phyloP scores from a whole-genome alignment of 2,329 filamentous ascomycete genomes.

The Myriangium duriaei region DNA sequence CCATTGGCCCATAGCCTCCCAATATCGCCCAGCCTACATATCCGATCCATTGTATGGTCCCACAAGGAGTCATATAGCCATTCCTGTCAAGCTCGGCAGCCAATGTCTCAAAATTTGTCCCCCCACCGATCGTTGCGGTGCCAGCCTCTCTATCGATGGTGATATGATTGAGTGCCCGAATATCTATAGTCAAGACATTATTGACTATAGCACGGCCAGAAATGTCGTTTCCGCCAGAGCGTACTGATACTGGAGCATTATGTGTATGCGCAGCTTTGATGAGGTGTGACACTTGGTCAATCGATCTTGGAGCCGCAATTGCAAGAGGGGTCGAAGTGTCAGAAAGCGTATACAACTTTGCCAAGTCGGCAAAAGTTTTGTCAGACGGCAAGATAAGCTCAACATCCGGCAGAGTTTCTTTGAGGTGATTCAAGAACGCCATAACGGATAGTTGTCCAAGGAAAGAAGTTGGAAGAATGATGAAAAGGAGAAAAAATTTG shows the following conservation, averaged over 20 bases:
- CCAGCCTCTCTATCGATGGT: neutral
- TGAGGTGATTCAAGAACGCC: too few species aligned
- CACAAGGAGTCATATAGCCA: neutral
- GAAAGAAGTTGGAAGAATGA: too few species aligned
- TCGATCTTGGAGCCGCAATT: neutral
- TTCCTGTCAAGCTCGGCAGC: neutral
- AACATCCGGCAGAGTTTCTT: too few species aligned
- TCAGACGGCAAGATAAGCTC: too few species aligned
- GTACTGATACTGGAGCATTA: neutral
- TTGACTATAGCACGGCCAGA: neutral
- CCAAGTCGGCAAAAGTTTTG: too few species aligned
- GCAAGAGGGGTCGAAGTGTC: too few species aligned
- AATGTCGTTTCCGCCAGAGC: neutral
- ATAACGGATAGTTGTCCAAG: too few species aligned
- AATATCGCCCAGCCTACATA: constrained; percentile 1
- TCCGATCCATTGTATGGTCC: neutral
- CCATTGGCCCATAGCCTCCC: constrained; percentile 1
- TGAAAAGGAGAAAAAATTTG: too few species aligned
- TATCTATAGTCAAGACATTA: neutral
- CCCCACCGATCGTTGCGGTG: neutral
- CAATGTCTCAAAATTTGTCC: neutral
- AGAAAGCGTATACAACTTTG: too few species aligned
- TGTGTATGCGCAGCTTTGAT: neutral
- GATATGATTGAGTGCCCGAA: neutral
- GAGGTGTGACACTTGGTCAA: neutral